Base-by-base conservation (phyloP, 2,329 filamentous ascomycete genomes). In the Colletotrichum truncatum region DNA sequence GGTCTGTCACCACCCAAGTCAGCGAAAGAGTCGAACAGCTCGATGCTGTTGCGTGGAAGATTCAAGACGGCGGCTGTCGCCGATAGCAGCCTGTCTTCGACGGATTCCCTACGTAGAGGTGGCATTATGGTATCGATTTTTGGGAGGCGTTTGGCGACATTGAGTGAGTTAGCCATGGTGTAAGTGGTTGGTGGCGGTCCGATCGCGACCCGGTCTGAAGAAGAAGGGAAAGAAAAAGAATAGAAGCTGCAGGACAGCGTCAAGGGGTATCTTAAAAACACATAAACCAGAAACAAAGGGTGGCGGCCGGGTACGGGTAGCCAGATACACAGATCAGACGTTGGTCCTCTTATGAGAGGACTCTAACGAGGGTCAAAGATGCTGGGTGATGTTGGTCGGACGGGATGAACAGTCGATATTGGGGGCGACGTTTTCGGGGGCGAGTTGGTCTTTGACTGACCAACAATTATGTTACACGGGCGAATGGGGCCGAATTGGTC, bases 1-100 rank as follows among this genome's bases (percentile, higher is more conserved):
- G 73, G 70, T 26, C 75, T 73, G 66, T 78, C 74, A 49, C 82
- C 80, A 34, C 82, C 82, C 8, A 83, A 71, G 23, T 84, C 81
- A 45, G 70, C 68, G 56, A 84, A 84, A 11, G 82, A 84, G 63
- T 81, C 78, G 60, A 78, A 74, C 6, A 79, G 70, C 12, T 74
- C 71, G 12, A 83, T 73, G 1, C 72, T 68, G 21, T 71, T 63
- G 6, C 67, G 62, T 2, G 75, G 70, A 4, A 81, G 71, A 14
- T 73, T 71, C 9, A 84, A 74, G 1, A 80, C 76, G 25, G 77
- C 71, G 3, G 80, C 74, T 36, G 81, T 71, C 21, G 73, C 76
- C 16, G 70, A 67, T 28, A 75, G 70, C 16, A 81, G 72, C 11
- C 73, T 71, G n/a, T 77, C 73, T 38, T 76, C 69, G 21, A 70